Percentiles rank a stretch among this genome's conserved stretches.
Evolutionary conservation across 768 basidiomycete species (phyloP).

Genomic region (Galerina sulciceps): DNA sequence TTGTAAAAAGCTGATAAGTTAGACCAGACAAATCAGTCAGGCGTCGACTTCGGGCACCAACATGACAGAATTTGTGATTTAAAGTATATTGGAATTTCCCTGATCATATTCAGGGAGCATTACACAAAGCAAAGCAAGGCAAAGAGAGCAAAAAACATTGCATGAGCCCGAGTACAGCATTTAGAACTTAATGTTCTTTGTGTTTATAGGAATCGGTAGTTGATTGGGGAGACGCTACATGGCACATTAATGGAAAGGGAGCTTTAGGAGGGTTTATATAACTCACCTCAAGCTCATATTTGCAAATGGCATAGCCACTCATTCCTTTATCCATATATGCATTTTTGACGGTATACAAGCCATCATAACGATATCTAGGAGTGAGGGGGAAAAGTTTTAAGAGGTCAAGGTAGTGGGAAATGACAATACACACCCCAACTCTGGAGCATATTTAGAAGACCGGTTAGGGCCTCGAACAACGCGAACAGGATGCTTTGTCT

Average conservation of each 20-base stretch:
- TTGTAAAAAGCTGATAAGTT: too few relatives aligned
- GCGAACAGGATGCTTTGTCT: background rate
- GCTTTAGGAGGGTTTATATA: background rate
- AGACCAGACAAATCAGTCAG: too few relatives aligned
- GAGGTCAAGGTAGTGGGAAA: too few relatives aligned
- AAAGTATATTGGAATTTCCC: too few relatives aligned
- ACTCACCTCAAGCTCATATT: slow-evolving; percentile 11
- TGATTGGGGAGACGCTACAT: slow-evolving; percentile 9
- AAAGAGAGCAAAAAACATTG: background rate
- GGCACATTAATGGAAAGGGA: background rate
- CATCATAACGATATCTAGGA: slow-evolving; percentile 10
- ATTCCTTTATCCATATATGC: slow-evolving; percentile 4
- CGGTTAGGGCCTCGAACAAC: background rate
- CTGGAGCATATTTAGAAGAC: background rate
- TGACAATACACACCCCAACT: background rate
- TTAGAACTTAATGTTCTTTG: background rate
- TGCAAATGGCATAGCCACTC: slow-evolving; percentile 1
- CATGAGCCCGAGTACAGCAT: background rate
- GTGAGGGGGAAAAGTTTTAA: background rate
- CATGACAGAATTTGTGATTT: too few relatives aligned
- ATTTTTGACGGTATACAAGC: slow-evolving; percentile 6
- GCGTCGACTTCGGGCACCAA: too few relatives aligned
- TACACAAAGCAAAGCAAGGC: background rate
- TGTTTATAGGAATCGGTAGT: background rate
- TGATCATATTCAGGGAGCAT: too few relatives aligned